Percentiles rank a stretch among this genome's conserved stretches.
phyloP scores from a whole-genome alignment of 2,329 filamentous ascomycete genomes.

The Venturia effusa region DNA sequence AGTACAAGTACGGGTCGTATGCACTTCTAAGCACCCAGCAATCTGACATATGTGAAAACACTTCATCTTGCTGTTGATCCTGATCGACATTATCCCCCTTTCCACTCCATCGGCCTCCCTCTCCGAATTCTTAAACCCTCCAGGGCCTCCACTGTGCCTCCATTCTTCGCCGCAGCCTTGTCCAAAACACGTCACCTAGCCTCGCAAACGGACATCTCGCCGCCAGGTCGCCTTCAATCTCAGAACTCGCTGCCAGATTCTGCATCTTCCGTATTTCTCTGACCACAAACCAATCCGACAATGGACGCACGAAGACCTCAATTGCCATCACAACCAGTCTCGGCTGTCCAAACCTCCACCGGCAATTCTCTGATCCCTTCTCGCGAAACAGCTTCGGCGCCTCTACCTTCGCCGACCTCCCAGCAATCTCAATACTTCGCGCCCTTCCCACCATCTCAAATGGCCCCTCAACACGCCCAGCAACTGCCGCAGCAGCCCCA shows the following conservation, averaged over 20 bases:
- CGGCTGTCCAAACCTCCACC: constrained; percentile 26
- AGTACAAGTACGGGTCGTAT: not conserved
- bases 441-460: constrained; percentile 16
- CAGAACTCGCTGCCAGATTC: not conserved
- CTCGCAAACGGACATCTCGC: not conserved
- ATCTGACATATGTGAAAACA: not conserved
- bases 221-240: not conserved
- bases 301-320: constrained; percentile 4
- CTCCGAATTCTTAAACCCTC: not conserved
- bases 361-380: constrained; percentile 17
- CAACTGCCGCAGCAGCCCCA: constrained; percentile 21
- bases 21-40: not conserved
- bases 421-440: constrained; percentile 8
- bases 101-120: not conserved
- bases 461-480: constrained; percentile 17
- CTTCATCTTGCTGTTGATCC: not conserved
- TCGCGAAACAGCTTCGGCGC: constrained; percentile 16
- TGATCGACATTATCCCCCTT: not conserved
- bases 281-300: not conserved
- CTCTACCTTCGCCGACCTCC: constrained; percentile 13
- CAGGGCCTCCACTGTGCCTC: no score
- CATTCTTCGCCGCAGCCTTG: not conserved
- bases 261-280: not conserved
- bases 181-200: not conserved
- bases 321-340: constrained; percentile 17